A percentile compares a stretch with the other conserved stretches of the same genome.
phyloP scores from a whole-genome alignment of 2,329 filamentous ascomycete genomes.

The Diplodia intermedia region DNA sequence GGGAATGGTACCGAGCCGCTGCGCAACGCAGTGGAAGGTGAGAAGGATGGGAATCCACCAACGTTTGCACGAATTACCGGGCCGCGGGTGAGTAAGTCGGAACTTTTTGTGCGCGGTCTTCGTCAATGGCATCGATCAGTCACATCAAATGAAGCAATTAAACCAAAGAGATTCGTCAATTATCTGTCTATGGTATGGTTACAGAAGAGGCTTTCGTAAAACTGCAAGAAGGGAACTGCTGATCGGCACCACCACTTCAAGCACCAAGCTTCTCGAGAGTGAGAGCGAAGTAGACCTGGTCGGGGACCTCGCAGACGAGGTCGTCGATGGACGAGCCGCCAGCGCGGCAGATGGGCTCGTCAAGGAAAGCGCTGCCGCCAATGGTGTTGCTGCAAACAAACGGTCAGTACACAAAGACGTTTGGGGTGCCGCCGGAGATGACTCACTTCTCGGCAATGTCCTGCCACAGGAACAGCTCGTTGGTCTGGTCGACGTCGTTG shows the following conservation, averaged over 20 bases:
- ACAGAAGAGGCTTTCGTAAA: no score
- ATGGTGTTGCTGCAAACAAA: no score
- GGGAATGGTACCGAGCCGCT: conserved; percentile 36
- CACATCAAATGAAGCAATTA: no score
- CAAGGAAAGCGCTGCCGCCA: background rate
- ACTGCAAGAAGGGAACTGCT: background rate
- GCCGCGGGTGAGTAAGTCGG: no score
- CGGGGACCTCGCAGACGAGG: conserved; percentile 1
- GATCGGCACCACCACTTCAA: background rate
- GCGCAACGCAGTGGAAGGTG: background rate
- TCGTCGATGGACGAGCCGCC: background rate
- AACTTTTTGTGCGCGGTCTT: no score
- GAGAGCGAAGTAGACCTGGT: conserved; percentile 5
- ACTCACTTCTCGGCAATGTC: conserved; percentile 7
- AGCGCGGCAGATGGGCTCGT: conserved; percentile 3
- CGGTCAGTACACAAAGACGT: no score
- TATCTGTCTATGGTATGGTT: no score
- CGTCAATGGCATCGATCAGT: no score
- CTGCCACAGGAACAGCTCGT: conserved; percentile 21
- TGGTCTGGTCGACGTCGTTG: conserved; percentile 3
- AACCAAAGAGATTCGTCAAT: no score
- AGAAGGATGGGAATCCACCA: no score
- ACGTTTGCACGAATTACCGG: no score
- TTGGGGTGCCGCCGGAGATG: background rate
- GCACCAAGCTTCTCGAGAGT: conserved; percentile 14